A percentile compares a stretch with the other conserved stretches of the same genome.
Evolutionary conservation across 345 rosid genomes (phyloP).

Genomic region (Euphorbia peplus): DNA sequence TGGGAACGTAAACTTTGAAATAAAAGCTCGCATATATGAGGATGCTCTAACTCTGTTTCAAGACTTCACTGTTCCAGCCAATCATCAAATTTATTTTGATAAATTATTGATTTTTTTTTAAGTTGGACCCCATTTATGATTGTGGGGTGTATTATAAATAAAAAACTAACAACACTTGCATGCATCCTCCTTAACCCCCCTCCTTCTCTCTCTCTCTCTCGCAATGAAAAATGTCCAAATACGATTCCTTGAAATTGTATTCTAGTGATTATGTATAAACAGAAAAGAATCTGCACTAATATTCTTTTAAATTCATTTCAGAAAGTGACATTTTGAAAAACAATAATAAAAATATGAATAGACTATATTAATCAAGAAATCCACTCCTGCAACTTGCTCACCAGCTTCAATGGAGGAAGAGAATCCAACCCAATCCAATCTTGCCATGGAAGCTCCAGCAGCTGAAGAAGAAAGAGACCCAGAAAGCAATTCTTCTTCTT

Average conservation of each 20-base stretch:
- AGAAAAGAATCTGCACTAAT: neutral
- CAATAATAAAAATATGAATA: too few relatives aligned
- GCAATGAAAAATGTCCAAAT: neutral
- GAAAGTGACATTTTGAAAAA: neutral
- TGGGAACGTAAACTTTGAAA: too few relatives aligned
- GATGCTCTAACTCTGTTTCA: too few relatives aligned
- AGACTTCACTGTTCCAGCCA: too few relatives aligned
- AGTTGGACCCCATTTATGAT: neutral
- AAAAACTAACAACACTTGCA: neutral
- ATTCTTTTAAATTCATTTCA: neutral
- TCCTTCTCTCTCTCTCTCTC: neutral
- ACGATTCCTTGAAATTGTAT: neutral
- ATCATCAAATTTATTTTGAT: neutral
- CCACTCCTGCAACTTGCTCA: slow-evolving; percentile 13
- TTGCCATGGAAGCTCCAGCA: slow-evolving; percentile 21
- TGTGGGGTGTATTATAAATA: neutral
- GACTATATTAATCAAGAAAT: neutral
- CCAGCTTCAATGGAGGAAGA: slow-evolving; percentile 46
- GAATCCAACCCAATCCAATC: slow-evolving; percentile 13
- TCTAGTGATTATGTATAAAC: neutral
- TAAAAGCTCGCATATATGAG: too few relatives aligned
- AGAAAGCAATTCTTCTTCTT: slow-evolving; percentile 60
- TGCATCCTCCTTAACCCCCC: neutral
- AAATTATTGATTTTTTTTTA: too few relatives aligned
- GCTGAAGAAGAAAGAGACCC: slow-evolving; percentile 58